A percentile compares a stretch with the other conserved stretches of the same genome.
Evolutionary conservation across 371 early-diverging fungal species (phyloP).

Genomic region (Chytridium lagenaria): DNA sequence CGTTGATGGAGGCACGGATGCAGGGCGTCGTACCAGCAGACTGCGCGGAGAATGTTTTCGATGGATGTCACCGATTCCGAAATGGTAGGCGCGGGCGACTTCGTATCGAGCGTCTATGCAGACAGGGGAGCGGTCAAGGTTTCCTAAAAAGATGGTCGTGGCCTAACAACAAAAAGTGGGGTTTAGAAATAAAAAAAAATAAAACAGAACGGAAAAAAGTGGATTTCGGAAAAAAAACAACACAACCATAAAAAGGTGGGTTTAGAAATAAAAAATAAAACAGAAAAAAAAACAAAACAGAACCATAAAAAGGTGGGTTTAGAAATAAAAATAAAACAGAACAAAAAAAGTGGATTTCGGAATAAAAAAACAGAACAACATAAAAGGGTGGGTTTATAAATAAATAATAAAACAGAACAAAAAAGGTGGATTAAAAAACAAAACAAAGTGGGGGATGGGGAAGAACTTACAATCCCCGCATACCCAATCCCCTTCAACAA

Average conservation of each 20-base stretch:
- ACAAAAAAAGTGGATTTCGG: no score
- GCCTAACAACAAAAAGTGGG: no score
- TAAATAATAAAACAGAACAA: background rate
- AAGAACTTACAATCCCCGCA: slow-evolving; percentile 19
- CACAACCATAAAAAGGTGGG: no score
- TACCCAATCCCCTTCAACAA: slow-evolving; percentile 17
- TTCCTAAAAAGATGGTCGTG: slow-evolving; percentile 17
- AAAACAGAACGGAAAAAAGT: background rate
- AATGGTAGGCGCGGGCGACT: slow-evolving; percentile 20
- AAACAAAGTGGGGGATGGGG: no score
- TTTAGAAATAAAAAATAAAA: no score
- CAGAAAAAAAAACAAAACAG: no score
- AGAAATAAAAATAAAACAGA: no score
- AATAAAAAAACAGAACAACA: no score
- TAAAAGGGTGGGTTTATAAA: background rate
- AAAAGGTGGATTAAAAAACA: no score
- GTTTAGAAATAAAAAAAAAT: background rate
- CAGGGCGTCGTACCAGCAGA: slow-evolving; percentile 15
- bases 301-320: no score
- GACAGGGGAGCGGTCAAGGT: background rate
- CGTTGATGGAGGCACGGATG: no score
- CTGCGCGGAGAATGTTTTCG: slow-evolving; percentile 6
- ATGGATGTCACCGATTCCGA: slow-evolving; percentile 20
- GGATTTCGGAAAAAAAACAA: background rate
- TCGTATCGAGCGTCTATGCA: slow-evolving; percentile 20